Conservation (phyloP, 106 monocot species). For the Narthecium ossifragum region DNA sequence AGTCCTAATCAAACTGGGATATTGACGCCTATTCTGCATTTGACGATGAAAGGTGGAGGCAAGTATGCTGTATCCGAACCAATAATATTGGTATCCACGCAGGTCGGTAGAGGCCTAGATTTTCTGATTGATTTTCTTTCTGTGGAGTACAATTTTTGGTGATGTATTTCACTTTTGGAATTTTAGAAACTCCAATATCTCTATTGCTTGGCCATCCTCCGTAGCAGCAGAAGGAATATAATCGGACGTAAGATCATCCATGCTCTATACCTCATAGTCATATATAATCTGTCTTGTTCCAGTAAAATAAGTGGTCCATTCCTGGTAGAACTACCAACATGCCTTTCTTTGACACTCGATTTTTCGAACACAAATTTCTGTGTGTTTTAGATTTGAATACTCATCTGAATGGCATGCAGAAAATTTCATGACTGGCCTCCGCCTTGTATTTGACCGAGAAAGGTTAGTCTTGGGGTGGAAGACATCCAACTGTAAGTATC, state of each 20-base stretch:
- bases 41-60: slow-evolving; percentile 56
- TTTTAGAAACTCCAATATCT: slow-evolving; percentile 20
- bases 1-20: slow-evolving; percentile 36
- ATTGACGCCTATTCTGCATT: slow-evolving; percentile 36
- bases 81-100: slow-evolving; percentile 32
- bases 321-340: too few species aligned
- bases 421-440: slow-evolving; percentile 77
- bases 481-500: slow-evolving; percentile 68
- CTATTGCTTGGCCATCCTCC: slow-evolving; percentile 77
- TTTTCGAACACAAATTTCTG: too few species aligned
- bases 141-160: too few species aligned
- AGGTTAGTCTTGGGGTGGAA: slow-evolving; percentile 70
- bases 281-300: not conserved
- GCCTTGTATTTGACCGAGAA: slow-evolving; percentile 65
- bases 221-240: slow-evolving; percentile 50
- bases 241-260: slow-evolving; percentile 69
- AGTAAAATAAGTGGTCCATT: not conserved
- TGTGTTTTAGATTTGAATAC: too few species aligned
- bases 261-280: not conserved
- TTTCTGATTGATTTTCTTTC: too few species aligned
- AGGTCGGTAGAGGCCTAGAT: too few species aligned
- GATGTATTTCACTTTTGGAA: not conserved
- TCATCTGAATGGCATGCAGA: slow-evolving; percentile 29
- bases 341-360: too few species aligned
- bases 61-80: slow-evolving; percentile 53